phyloP scores from a whole-genome alignment of 768 basidiomycete species.

The Lentinula lateritia region DNA sequence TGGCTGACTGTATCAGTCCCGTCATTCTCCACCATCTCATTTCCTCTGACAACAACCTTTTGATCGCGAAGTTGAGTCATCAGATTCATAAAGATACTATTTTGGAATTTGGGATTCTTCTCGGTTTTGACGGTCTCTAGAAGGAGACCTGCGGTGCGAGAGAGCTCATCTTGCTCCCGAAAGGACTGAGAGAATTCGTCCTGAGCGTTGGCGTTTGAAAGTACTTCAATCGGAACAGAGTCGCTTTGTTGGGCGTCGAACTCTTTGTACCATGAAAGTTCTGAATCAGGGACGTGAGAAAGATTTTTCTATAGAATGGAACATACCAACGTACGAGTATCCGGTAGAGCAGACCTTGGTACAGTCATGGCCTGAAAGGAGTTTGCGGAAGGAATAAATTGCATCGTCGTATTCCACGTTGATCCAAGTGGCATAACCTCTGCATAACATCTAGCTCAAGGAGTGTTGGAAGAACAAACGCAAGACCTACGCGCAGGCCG shows the following conservation, averaged over 20 bases:
- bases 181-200: not conserved
- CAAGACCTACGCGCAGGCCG: not conserved
- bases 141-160: constrained; percentile 73
- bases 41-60: constrained; percentile 71
- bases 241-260: constrained; percentile 49
- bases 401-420: not conserved
- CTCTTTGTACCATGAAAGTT: constrained; percentile 53
- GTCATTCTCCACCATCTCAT: constrained; percentile 63
- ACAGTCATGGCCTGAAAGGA: not conserved
- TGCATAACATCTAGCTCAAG: not conserved
- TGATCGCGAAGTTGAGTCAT: constrained; percentile 84
- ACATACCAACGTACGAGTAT: constrained; percentile 36
- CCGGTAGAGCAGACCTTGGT: constrained; percentile 10
- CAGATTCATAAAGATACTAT: constrained; percentile 78
- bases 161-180: constrained; percentile 62
- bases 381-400: not conserved
- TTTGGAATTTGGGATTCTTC: constrained; percentile 78
- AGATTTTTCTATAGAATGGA: not conserved
- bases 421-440: not conserved
- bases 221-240: constrained; percentile 12
- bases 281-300: constrained; percentile 7
- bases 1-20: constrained; percentile 18
- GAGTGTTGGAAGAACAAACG: not conserved
- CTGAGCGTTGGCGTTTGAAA: not conserved
- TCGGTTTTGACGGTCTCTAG: constrained; percentile 72